A percentile compares a stretch with the other conserved stretches of the same genome.
These are phyloP conservation scores for Ustilago xerochloae DNA, from an alignment of 1,284 basidiomycete genomes.

Conservation along the genomic window DNA sequence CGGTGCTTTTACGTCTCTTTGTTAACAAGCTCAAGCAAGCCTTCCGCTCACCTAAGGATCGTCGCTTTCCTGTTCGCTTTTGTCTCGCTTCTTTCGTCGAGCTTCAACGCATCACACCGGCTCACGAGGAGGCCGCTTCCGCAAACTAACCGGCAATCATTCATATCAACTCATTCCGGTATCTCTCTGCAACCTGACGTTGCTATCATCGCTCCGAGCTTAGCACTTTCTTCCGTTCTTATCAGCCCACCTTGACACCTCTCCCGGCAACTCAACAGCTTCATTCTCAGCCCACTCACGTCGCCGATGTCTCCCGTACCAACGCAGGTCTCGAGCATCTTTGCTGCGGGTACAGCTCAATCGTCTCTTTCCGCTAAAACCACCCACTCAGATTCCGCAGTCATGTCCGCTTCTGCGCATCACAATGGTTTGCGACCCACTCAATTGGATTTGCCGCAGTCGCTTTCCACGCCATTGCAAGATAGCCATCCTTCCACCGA, in stretches of 20 bases:
- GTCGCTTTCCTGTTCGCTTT: not conserved
- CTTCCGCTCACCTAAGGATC: not conserved
- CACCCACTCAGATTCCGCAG: too few species aligned
- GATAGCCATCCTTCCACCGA: slow-evolving; percentile 4
- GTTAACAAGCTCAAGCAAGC: not conserved
- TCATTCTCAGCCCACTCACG: not conserved
- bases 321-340: slow-evolving; percentile 5
- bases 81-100: not conserved
- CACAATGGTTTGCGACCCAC: slow-evolving; percentile 5
- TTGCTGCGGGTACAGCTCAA: not conserved
- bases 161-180: not conserved
- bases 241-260: not conserved
- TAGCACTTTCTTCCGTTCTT: not conserved
- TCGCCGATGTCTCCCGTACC: slow-evolving; percentile 18
- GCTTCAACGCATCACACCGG: not conserved
- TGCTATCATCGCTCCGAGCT: not conserved
- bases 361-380: not conserved
- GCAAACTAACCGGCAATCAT: not conserved
- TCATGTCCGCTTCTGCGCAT: not conserved
- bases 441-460: slow-evolving; percentile 10
- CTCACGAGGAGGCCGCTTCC: not conserved
- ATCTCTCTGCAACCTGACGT: not conserved
- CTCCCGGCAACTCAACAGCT: not conserved
- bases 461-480: not conserved
- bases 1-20: not conserved